These are phyloP conservation scores for Pythium diclinum DNA, from an alignment of 352 stramenopile species.

Conservation along the genomic window DNA sequence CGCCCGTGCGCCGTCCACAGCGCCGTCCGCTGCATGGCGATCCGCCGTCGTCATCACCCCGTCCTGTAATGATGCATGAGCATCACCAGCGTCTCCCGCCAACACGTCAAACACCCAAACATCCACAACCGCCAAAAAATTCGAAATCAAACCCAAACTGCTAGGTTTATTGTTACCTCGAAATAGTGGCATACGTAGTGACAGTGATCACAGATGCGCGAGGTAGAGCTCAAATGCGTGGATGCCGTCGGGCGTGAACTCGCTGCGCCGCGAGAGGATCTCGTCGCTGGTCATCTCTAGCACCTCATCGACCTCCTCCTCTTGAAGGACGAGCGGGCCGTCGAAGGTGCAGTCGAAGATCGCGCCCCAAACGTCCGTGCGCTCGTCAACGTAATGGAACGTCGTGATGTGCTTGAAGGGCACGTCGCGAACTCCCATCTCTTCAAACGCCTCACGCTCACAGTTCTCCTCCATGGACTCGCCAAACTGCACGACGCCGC, in stretches of 20 bases:
- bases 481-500: slow-evolving; percentile 75
- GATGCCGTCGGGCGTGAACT: slow-evolving; percentile 84
- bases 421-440: slow-evolving; percentile 77
- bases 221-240: slow-evolving; percentile 77
- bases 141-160: slow-evolving; percentile 15
- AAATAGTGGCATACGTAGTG: neutral
- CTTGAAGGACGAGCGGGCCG: slow-evolving; percentile 54
- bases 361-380: slow-evolving; percentile 67
- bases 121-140: slow-evolving; percentile 5
- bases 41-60: slow-evolving; percentile 6
- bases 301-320: slow-evolving; percentile 79
- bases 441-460: slow-evolving; percentile 69
- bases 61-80: neutral
- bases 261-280: slow-evolving; percentile 48
- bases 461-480: slow-evolving; percentile 72
- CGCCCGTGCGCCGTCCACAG: neutral
- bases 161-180: slow-evolving; percentile 9
- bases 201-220: neutral
- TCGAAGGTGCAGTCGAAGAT: slow-evolving; percentile 81
- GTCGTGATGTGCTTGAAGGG: slow-evolving; percentile 46
- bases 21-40: neutral
- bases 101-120: slow-evolving; percentile 17
- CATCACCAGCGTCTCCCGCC: slow-evolving; percentile 8
- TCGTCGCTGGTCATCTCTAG: slow-evolving; percentile 69
- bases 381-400: slow-evolving; percentile 69